Conservation (phyloP, 2,329 filamentous ascomycete species). For the Fonsecaea pedrosoi region DNA sequence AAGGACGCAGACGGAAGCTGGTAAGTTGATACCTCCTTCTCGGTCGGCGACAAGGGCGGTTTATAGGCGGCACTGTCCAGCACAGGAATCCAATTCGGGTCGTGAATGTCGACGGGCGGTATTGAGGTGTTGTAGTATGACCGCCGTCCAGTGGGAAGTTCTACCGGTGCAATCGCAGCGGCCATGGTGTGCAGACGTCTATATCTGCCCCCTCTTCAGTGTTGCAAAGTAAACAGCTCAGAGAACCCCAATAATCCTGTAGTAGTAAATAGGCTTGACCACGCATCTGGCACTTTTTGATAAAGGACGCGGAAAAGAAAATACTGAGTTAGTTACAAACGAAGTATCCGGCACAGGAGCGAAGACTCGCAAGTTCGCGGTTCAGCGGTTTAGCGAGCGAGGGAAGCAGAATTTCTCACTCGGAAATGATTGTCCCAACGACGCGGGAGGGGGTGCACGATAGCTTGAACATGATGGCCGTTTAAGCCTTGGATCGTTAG, state of each 20-base stretch:
- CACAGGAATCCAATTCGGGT: constrained; percentile 40
- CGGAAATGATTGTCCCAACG: constrained; percentile 1
- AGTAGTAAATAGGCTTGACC: neutral
- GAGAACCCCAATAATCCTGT: neutral
- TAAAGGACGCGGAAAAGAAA: neutral
- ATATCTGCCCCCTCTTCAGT: neutral
- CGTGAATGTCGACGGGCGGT: constrained; percentile 34
- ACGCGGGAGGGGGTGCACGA: neutral
- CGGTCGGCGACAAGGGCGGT: constrained; percentile 25
- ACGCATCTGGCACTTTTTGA: constrained; percentile 4
- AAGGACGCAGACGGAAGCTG: constrained; percentile 27
- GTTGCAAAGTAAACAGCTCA: neutral
- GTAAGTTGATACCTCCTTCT: constrained; percentile 32
- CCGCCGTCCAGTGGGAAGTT: constrained; percentile 36
- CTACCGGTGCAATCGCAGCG: constrained; percentile 30
- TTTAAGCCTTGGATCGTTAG: neutral
- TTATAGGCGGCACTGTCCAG: constrained; percentile 31
- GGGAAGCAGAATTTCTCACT: neutral
- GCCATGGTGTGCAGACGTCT: constrained; percentile 29
- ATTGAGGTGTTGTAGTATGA: constrained; percentile 34
- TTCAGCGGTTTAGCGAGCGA: constrained; percentile 13
- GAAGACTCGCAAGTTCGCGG: neutral
- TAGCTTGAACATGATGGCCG: neutral
- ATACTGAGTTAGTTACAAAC: too few relatives aligned
- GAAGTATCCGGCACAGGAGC: neutral